Evolutionary conservation across 495 filamentous ascomycete genomes (phyloP), one percentile per base, ranked within the genome.

Genomic region (Annulohypoxylon maeteangense): DNA sequence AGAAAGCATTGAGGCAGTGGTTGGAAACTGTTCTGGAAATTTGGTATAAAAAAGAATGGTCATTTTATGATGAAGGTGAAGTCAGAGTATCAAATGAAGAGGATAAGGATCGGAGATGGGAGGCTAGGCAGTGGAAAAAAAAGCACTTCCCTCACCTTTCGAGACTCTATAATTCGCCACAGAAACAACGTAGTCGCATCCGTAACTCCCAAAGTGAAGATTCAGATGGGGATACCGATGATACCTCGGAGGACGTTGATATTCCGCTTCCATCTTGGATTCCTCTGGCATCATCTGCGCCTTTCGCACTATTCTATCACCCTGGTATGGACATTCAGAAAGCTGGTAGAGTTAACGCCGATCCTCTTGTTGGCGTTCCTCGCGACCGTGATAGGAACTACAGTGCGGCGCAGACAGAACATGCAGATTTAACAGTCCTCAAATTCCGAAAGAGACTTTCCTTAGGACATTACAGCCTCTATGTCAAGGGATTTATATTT

Each of bases 311-410:
- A 2, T 67, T 62, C 10, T 23, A 31, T 23, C 68, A 72, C 25
- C 59, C 71, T 1, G 74, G 74, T 0, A 72, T 72, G 58, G 0
- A 61, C 16, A 60, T 71, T 1, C 2, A 36, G 18, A 72, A 65
- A 54, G 71, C 75, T 42, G 71, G 75, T 0, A 68, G 81, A 3
- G 67, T 65, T 29, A 80, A 81, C 47, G 81, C 80, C 4, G 80
- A 83, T 54, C 59, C 80, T 0, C 67, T 83, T 0, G 80, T 81
- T 0, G 81, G 81, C 2, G 11, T 67, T 0, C 80, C 80, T 0
- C 38, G 65, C 12, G 56, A 54, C 53, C 29, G 47, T 1, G 66
- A 75, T 4, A 40, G 70, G 14, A 81, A 78, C 40, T 81, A 81
- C 68, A 70, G 25, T 27, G 81, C 80, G 2, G 75, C 70, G 0